These are phyloP conservation scores for Candida taoyuanica DNA, from an alignment of 805 yeast species.

Conservation along the genomic window DNA sequence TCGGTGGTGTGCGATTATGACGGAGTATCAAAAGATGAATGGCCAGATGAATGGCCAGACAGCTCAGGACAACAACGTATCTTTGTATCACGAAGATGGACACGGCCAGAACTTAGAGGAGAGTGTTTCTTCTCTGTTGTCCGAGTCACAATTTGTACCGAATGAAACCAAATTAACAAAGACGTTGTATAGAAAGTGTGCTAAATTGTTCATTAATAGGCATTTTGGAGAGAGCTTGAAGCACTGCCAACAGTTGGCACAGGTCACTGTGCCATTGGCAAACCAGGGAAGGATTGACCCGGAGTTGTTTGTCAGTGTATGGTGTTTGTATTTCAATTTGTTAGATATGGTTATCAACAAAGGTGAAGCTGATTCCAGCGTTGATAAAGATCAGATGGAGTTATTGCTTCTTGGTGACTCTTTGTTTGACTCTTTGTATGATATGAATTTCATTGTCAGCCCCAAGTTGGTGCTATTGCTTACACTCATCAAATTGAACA, in stretches of 20 bases:
- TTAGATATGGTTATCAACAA: slow-evolving; percentile 25
- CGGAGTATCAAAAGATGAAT: slow-evolving; percentile 12
- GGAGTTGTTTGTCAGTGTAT: slow-evolving; percentile 16
- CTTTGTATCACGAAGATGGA: no score
- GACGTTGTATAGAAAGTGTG: slow-evolving; percentile 20
- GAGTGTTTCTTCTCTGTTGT: slow-evolving; percentile 11
- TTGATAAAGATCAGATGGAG: slow-evolving; percentile 4
- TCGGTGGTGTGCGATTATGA: no score
- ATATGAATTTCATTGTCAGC: slow-evolving; percentile 9
- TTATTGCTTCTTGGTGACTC: slow-evolving; percentile 8
- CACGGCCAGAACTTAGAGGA: slow-evolving; percentile 9
- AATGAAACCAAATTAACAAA: slow-evolving; percentile 10
- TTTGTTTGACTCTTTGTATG: slow-evolving; percentile 16
- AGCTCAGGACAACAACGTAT: neutral
- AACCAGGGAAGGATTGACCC: slow-evolving; percentile 14
- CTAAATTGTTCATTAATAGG: slow-evolving; percentile 25
- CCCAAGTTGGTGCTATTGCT: slow-evolving; percentile 23
- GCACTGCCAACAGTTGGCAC: slow-evolving; percentile 5
- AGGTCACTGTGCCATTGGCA: slow-evolving; percentile 8
- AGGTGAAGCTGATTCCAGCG: slow-evolving; percentile 1
- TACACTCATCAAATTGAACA: slow-evolving; percentile 23
- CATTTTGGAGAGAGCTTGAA: slow-evolving; percentile 21
- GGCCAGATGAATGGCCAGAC: slow-evolving; percentile 1
- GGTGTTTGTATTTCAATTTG: slow-evolving; percentile 26
- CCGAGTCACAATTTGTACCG: slow-evolving; percentile 2